phyloP scores from a whole-genome alignment of 2,329 filamentous ascomycete genomes.

The Hypoxylon rubiginosum region DNA sequence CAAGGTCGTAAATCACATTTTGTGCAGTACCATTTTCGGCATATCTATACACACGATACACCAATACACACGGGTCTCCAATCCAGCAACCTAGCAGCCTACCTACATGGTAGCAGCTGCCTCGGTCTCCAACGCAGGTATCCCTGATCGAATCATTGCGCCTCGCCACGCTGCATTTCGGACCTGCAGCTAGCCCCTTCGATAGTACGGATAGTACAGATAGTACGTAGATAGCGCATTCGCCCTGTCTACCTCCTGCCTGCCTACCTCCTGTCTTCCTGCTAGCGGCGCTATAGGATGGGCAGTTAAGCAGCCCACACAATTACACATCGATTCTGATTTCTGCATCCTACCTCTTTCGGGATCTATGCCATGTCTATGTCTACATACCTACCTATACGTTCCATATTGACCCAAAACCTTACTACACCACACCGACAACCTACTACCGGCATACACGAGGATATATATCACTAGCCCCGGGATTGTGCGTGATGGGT shows the following conservation, averaged over 20 bases:
- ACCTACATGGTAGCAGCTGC: not conserved
- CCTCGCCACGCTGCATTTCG: constrained; percentile 20
- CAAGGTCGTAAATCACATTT: constrained; percentile 1
- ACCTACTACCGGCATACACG: constrained; percentile 36
- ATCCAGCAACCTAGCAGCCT: not conserved
- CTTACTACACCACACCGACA: constrained; percentile 14
- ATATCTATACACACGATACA: no score
- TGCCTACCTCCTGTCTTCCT: not conserved
- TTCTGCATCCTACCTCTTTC: not conserved
- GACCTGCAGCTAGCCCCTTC: constrained; percentile 40
- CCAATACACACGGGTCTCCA: not conserved
- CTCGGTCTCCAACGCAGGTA: not conserved
- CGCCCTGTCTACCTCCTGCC: not conserved
- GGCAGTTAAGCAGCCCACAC: not conserved
- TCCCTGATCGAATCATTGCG: constrained; percentile 17
- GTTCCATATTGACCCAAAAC: not conserved
- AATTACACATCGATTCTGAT: not conserved
- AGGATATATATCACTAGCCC: constrained; percentile 16
- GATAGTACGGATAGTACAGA: constrained; percentile 20
- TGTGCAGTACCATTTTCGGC: constrained; percentile 7
- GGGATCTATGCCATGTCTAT: no score
- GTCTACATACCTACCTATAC: not conserved
- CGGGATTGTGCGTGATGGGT: constrained; percentile 17
- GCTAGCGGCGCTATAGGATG: not conserved
- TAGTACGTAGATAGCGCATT: constrained; percentile 9